phyloP scores from a whole-genome alignment of 192 early-diverging fungal species.

The Backusella australiensis region DNA sequence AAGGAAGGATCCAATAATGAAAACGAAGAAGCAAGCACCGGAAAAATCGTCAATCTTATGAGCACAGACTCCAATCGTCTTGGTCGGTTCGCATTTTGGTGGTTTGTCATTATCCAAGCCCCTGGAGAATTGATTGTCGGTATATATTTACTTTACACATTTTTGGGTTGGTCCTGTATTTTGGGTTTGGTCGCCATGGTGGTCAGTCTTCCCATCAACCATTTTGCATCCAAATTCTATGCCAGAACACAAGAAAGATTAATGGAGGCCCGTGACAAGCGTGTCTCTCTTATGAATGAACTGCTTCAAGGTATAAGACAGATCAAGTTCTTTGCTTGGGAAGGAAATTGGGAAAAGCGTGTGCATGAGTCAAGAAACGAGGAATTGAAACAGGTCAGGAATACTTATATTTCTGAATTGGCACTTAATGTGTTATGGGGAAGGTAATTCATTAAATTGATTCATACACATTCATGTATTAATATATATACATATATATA shows the following conservation, averaged over 20 bases:
- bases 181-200: conserved; percentile 67
- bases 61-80: conserved; percentile 66
- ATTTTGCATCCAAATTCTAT: conserved; percentile 30
- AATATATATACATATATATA: not conserved
- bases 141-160: conserved; percentile 61
- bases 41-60: conserved; percentile 73
- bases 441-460: conserved; percentile 16
- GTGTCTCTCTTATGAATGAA: conserved; percentile 63
- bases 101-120: conserved; percentile 47
- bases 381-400: conserved; percentile 38
- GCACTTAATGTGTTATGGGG: conserved; percentile 17
- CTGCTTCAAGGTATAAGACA: conserved; percentile 79
- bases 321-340: conserved; percentile 87
- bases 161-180: conserved; percentile 78
- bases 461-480: not conserved
- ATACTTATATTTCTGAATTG: not conserved
- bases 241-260: conserved; percentile 48
- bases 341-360: conserved; percentile 40
- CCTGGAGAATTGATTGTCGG: conserved; percentile 65
- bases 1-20: conserved; percentile 20
- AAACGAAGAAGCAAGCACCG: conserved; percentile 34
- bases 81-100: conserved; percentile 43
- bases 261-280: conserved; percentile 67
- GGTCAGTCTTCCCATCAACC: conserved; percentile 38
- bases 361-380: conserved; percentile 50